Conservation (phyloP, 371 early-diverging fungal species). For the Saksenaea oblongispora region DNA sequence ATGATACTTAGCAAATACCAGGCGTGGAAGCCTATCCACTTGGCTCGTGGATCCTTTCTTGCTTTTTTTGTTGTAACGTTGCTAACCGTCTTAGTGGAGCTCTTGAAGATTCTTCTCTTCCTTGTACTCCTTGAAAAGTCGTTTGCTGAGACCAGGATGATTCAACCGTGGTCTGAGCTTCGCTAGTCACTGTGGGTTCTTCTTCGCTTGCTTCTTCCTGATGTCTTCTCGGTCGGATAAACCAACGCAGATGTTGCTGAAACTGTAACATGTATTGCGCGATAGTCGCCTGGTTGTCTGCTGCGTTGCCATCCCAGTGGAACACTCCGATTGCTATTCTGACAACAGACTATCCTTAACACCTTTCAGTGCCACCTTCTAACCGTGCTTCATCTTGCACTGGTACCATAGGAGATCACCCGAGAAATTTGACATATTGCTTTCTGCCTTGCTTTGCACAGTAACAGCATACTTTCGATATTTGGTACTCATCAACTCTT, state of each 20-base stretch:
- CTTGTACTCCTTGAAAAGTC: neutral
- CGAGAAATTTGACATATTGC: neutral
- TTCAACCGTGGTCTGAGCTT: neutral
- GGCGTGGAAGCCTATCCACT: neutral
- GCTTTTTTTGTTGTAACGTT: neutral
- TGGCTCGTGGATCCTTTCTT: neutral
- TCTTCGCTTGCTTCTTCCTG: neutral
- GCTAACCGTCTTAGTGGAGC: neutral
- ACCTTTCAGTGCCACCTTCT: neutral
- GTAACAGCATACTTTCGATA: neutral
- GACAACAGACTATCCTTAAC: neutral
- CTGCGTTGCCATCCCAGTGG: neutral
- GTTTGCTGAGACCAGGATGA: neutral
- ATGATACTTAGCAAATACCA: neutral
- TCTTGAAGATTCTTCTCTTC: neutral
- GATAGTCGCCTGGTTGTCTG: neutral
- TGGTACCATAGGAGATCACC: neutral
- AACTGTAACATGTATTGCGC: neutral
- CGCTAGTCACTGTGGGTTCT: neutral
- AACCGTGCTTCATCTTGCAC: neutral
- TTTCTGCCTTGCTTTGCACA: neutral
- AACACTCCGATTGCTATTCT: neutral
- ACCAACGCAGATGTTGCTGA: neutral
- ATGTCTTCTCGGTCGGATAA: no score
- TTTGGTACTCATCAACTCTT: neutral